Percentiles rank a stretch among this genome's conserved stretches.
These are phyloP conservation scores for Pleurotus salmoneostramineus DNA, from an alignment of 768 basidiomycete species.

Conservation along the genomic window DNA sequence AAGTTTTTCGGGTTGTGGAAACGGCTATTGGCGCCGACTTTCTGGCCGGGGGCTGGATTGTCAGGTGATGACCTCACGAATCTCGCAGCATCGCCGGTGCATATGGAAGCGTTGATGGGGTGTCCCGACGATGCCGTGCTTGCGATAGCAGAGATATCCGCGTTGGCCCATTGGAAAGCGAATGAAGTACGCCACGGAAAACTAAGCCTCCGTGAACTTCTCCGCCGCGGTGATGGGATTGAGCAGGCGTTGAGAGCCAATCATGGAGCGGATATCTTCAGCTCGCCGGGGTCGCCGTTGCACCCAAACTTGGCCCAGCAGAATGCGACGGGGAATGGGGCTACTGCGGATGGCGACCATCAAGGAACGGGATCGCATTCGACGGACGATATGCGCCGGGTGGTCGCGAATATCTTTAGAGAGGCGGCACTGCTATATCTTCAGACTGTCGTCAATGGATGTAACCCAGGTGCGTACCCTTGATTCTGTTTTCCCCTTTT, in stretches of 20 bases:
- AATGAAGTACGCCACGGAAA: conserved; percentile 59
- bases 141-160: conserved; percentile 71
- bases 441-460: conserved; percentile 65
- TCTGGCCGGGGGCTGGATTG: conserved; percentile 31
- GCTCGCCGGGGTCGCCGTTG: conserved; percentile 25
- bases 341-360: neutral
- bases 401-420: conserved; percentile 55
- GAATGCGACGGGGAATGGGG: conserved; percentile 22
- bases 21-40: conserved; percentile 50
- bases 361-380: conserved; percentile 17
- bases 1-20: conserved; percentile 65
- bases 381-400: conserved; percentile 41
- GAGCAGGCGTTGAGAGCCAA: conserved; percentile 59
- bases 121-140: conserved; percentile 79
- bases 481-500: neutral
- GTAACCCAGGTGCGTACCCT: conserved; percentile 57
- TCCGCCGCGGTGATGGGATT: conserved; percentile 67
- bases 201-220: conserved; percentile 71
- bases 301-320: conserved; percentile 36
- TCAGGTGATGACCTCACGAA: conserved; percentile 23
- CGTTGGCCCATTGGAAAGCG: conserved; percentile 72
- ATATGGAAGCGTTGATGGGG: conserved; percentile 68
- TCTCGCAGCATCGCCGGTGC: conserved; percentile 27
- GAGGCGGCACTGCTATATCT: conserved; percentile 67
- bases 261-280: conserved; percentile 22